Evolutionary conservation across 2,329 filamentous ascomycete species (phyloP), one percentile per base, ranked within the genome.

Genomic region (Neofusicoccum parvum): DNA sequence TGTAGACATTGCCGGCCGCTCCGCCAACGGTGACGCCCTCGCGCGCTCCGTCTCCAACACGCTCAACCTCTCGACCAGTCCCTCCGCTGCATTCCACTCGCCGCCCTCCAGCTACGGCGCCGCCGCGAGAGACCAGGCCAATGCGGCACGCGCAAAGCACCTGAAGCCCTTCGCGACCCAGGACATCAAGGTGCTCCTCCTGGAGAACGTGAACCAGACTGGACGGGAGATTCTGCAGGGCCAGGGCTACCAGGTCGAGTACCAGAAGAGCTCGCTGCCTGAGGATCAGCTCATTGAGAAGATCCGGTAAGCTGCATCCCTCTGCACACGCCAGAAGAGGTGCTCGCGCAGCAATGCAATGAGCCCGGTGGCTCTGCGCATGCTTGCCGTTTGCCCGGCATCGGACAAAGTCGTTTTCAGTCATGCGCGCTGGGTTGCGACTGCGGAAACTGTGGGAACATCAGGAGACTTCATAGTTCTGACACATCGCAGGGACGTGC

Each of bases 221-320:
- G 95, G 95, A 14, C 87, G 88, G 72, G 89, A 96, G 53, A 94
- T 97, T 65, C 84, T 99, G 66, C 87, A 81, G 66, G 84, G 82
- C 65, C 94, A 99, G 80, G 95, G 95, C 66, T 99, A 99, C 79
- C 95, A 99, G 80, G 95, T 99, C 39, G 95, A 99, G 80, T 87
- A 88, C 58, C 81, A 94, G 70, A 99, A 97, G 83, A 89, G 88
- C 69, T 97, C 94, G 39, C 82, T 99, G 65, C 90, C 92, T 0
- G 95, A 99, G 77, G 92, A 95, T 72, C 86, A 98, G 81, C 87
- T 99, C 72, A 96, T 99, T 76, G 90, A 96, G 82, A 99, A 97
- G 86, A 99, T 99, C 75, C 87, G 88, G 92, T 94, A 70, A 39
- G 67, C 32, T 37, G 32, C 53, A 50, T 23, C 34, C 46, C 10